phyloP scores from a whole-genome alignment of 2,329 filamentous ascomycete genomes.

The Fusarium caatingaense region DNA sequence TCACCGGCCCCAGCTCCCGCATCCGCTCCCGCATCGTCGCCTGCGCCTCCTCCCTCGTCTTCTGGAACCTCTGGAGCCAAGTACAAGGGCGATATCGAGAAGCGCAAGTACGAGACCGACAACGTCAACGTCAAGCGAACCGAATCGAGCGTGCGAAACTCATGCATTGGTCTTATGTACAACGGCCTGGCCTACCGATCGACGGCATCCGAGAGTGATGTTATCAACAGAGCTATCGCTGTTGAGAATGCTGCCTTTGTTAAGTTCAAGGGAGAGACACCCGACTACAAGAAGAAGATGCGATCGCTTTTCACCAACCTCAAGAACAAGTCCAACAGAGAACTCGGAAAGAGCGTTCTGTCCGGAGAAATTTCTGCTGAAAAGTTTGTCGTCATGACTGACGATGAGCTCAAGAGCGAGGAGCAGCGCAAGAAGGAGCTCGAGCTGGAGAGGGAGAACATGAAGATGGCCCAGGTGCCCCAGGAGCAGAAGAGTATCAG shows the following conservation, averaged over 20 bases:
- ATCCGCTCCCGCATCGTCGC: conserved; percentile 64
- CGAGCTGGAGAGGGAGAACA: conserved; percentile 87
- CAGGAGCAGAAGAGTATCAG: conserved; percentile 92
- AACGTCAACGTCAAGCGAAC: conserved; percentile 82
- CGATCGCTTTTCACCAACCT: conserved; percentile 94
- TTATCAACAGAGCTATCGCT: conserved; percentile 81
- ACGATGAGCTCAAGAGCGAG: conserved; percentile 90
- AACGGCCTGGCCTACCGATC: conserved; percentile 83
- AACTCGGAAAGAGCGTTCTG: conserved; percentile 81
- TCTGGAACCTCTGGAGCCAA: conserved; percentile 56
- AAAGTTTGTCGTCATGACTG: conserved; percentile 85
- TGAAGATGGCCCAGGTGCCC: conserved; percentile 96
- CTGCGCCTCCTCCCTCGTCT: conserved; percentile 60
- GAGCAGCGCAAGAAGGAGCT: conserved; percentile 81
- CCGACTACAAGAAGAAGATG: conserved; percentile 87
- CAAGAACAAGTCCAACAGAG: conserved; percentile 88
- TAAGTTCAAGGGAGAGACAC: conserved; percentile 74
- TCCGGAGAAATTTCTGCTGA: conserved; percentile 76
- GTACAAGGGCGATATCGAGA: conserved; percentile 76
- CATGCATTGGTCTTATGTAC: conserved; percentile 91
- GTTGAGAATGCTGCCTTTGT: conserved; percentile 83
- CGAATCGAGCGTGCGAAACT: conserved; percentile 78
- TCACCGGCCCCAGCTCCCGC: conserved; percentile 60
- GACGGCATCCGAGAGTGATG: conserved; percentile 74
- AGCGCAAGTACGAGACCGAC: conserved; percentile 85